Percentiles rank a stretch among this genome's conserved stretches.
Evolutionary conservation across 208 protist genomes (phyloP).

Genomic region (Crithidia expoeki): DNA sequence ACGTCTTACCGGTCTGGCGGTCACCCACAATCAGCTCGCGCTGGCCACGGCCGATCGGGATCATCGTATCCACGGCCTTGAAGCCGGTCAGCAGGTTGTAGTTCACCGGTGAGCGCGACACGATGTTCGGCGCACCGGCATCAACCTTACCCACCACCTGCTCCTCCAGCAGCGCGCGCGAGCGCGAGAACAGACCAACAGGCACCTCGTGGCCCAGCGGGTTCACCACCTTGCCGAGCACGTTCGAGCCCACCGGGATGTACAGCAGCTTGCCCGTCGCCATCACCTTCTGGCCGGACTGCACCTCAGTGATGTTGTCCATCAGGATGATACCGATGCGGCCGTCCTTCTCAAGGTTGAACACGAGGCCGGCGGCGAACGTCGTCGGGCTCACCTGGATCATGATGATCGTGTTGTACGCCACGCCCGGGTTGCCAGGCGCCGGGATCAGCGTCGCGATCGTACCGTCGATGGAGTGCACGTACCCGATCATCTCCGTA

Average conservation of each 20-base stretch:
- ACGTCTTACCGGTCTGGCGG: conserved; percentile 94
- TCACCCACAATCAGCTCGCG: conserved; percentile 95
- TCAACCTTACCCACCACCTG: conserved; percentile 85
- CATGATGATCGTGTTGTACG: conserved; percentile 89
- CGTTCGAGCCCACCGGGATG: conserved; percentile 79
- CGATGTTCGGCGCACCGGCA: conserved; percentile 93
- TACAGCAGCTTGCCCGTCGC: conserved; percentile 84
- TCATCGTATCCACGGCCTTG: conserved; percentile 93
- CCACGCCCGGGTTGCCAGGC: conserved; percentile 72
- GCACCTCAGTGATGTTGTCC: conserved; percentile 87
- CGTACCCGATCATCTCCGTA: conserved; percentile 87
- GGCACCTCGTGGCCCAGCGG: conserved; percentile 84
- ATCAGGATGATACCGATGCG: conserved; percentile 88
- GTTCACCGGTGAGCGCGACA: conserved; percentile 91
- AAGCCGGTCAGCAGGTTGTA: conserved; percentile 94
- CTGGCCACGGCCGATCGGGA: conserved; percentile 94
- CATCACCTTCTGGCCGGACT: conserved; percentile 89
- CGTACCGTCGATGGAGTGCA: conserved; percentile 89
- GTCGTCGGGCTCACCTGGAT: conserved; percentile 84
- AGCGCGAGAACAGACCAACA: conserved; percentile 65
- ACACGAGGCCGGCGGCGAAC: conserved; percentile 77
- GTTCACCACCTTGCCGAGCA: conserved; percentile 90
- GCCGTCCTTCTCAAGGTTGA: conserved; percentile 89
- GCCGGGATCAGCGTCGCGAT: conserved; percentile 85
- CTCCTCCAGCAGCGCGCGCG: conserved; percentile 50